These are phyloP conservation scores for Colletotrichum zoysiae DNA, from an alignment of 2,329 filamentous ascomycete genomes.

Conservation along the genomic window DNA sequence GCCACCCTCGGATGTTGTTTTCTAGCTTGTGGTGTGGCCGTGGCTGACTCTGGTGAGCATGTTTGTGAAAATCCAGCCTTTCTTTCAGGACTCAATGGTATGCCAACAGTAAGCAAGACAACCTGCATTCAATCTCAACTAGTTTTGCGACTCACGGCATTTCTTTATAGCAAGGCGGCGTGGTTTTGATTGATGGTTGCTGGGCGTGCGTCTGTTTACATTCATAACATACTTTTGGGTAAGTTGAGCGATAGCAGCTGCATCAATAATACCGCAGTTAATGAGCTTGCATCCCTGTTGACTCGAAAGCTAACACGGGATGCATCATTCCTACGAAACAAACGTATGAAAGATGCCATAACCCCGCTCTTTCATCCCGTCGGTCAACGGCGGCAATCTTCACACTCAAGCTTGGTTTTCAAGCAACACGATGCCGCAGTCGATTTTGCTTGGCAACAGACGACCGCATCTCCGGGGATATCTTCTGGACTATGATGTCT, in stretches of 20 bases:
- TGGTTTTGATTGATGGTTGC: too few relatives aligned
- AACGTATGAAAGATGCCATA: fast-evolving
- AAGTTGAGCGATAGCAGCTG: too few relatives aligned
- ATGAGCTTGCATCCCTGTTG: too few relatives aligned
- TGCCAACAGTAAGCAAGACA: too few relatives aligned
- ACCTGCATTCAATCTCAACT: too few relatives aligned
- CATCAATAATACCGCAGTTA: too few relatives aligned
- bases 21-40: background rate
- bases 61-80: background rate
- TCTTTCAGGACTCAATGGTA: background rate
- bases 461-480: too few relatives aligned
- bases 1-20: background rate
- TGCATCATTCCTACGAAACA: background rate
- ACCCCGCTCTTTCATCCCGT: background rate
- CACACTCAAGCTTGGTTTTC: background rate
- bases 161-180: too few relatives aligned
- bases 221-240: too few relatives aligned
- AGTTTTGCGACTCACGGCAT: too few relatives aligned
- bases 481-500: too few relatives aligned
- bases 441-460: background rate
- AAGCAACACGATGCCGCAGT: background rate
- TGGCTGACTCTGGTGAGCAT: background rate
- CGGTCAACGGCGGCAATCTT: background rate
- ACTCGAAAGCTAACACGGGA: background rate
- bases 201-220: too few relatives aligned